Base-by-base conservation (phyloP, 768 basidiomycete species). In the Steccherinum ochraceum region DNA sequence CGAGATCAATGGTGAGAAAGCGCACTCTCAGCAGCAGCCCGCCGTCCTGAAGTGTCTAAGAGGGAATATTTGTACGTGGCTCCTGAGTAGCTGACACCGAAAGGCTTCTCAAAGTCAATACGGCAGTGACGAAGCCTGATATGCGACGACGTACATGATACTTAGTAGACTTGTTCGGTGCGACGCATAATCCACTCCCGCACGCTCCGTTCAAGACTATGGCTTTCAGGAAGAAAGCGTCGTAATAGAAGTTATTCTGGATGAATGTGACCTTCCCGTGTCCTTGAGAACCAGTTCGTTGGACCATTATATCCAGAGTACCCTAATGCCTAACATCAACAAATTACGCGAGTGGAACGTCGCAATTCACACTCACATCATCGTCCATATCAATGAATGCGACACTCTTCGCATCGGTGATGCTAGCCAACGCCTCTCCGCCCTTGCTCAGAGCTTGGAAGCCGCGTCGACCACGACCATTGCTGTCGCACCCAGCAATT, bases 171-270 rank as follows among this genome's bases (percentile, higher is more conserved):
- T 78, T 75, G 54, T 86, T 82, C 4, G 75, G 61, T 1, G 73
- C 65, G 40, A 79, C 77, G 59, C 95, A 97, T 71, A 79, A 80
- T 0, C 87, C 88, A 50, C 86, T 88, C 47, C 82, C 72, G 60
- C 96, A 99, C 0, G 93, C 95, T 16, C 94, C 94, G 58, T 97
- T 97, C 27, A 97, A 69, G 0, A 96, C 93, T 93, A 3, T 19
- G 1, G 96, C 92, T 63, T 97, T 97, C 48, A 98, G 75, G 79
- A 98, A 99, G 74, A 99, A 99, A 0, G 96, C 95, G 57, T 99
- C 96, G 62, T 93, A 93, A 61, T 95, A 98, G 61, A 94, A 90
- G 66, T 97, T 98, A 62, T 99, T 99, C 69, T 95, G 93, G 45
- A 99, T 72, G 62, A 99, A 95, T 3, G 81, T 61, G 16, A 90